Percentiles rank a stretch among this genome's conserved stretches.
These are phyloP conservation scores for Aspergillus awamori DNA, from an alignment of 2,329 filamentous ascomycete genomes.

Conservation along the genomic window DNA sequence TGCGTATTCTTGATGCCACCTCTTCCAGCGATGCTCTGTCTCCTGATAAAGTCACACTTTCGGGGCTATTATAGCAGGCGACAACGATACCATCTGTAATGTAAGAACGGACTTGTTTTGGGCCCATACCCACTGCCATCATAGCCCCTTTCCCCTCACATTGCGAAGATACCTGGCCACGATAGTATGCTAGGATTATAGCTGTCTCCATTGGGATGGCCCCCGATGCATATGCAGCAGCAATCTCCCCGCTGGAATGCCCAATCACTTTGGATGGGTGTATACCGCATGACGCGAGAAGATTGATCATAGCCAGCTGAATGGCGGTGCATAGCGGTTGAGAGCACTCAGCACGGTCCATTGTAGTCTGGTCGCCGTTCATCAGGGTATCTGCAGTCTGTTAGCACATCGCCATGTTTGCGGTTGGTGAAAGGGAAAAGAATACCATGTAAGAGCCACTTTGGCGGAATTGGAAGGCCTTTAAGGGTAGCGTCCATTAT, in stretches of 20 bases:
- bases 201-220: conserved; percentile 23
- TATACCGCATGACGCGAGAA: conserved; percentile 31
- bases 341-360: conserved; percentile 30
- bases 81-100: conserved; percentile 22
- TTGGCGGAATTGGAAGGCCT: background rate
- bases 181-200: conserved; percentile 27
- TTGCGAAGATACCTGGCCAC: conserved; percentile 19
- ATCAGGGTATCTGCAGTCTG: background rate
- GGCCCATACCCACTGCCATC: conserved; percentile 27
- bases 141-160: conserved; percentile 22
- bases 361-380: background rate
- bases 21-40: conserved; percentile 13
- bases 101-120: conserved; percentile 14
- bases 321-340: conserved; percentile 40
- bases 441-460: background rate
- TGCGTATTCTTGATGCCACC: conserved; percentile 9
- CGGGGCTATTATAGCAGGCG: conserved; percentile 32
- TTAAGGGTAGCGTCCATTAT: background rate
- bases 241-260: conserved; percentile 43
- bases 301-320: conserved; percentile 37
- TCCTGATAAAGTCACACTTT: conserved; percentile 30
- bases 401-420: no score
- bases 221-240: conserved; percentile 37
- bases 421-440: background rate
- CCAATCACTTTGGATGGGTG: conserved; percentile 31